Evolutionary conservation across 352 stramenopile species (phyloP).

Genomic region (Phytophthora sp.): DNA sequence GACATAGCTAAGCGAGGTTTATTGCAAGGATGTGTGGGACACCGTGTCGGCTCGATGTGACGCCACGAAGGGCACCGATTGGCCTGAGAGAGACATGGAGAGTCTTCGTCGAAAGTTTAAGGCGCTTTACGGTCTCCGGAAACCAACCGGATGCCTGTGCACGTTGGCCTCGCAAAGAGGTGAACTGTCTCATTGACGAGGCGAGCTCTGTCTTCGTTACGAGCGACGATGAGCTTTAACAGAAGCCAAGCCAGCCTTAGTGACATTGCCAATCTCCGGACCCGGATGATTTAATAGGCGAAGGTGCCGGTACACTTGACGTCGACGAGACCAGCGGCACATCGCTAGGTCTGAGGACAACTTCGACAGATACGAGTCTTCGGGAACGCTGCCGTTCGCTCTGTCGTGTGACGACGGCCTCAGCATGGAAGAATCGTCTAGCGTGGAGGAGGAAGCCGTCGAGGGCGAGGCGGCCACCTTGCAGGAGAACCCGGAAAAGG

Average conservation of each 20-base stretch:
- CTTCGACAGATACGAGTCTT: too few relatives aligned
- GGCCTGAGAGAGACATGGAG: neutral
- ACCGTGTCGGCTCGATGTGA: neutral
- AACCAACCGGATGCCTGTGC: constrained; percentile 1
- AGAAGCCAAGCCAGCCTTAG: neutral
- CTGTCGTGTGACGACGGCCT: too few relatives aligned
- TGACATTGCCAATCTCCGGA: neutral
- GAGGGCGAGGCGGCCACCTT: too few relatives aligned
- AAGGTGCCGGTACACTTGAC: too few relatives aligned
- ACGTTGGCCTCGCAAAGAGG: neutral
- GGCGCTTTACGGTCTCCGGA: neutral
- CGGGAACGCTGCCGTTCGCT: too few relatives aligned
- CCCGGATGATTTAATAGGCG: too few relatives aligned
- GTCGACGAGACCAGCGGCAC: too few relatives aligned
- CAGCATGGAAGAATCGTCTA: too few relatives aligned
- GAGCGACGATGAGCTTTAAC: neutral
- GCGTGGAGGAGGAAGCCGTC: too few relatives aligned
- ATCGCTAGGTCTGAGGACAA: too few relatives aligned
- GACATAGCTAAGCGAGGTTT: neutral
- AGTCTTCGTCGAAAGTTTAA: neutral
- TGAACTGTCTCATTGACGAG: constrained; percentile 7
- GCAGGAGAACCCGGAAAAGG: too few relatives aligned
- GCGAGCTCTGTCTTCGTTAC: neutral
- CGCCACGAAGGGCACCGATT: neutral
- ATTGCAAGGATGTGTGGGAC: neutral